phyloP scores from a whole-genome alignment of 352 stramenopile genomes.

The Pythium folliculosum region DNA sequence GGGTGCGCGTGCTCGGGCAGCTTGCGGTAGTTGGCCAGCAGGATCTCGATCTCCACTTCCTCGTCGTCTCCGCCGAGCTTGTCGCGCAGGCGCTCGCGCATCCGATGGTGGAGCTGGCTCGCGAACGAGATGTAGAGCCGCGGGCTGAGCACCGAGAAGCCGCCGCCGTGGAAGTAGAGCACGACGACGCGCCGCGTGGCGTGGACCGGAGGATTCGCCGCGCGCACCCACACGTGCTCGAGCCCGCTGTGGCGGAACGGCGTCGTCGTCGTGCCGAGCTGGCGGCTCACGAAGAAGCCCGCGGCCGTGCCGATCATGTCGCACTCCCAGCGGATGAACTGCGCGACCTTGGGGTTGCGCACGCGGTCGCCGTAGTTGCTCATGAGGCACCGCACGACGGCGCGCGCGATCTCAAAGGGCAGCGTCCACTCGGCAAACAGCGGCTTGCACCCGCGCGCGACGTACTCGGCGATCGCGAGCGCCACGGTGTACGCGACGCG shows the following conservation, averaged over 20 bases:
- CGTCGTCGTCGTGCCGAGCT: conserved; percentile 13
- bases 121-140: conserved; percentile 44
- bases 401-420: conserved; percentile 27
- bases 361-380: conserved; percentile 17
- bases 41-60: conserved; percentile 39
- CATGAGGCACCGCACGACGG: conserved; percentile 21
- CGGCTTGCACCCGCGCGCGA: conserved; percentile 26
- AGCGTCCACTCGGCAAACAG: conserved; percentile 29
- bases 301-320: conserved; percentile 10
- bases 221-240: conserved; percentile 30
- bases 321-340: conserved; percentile 18
- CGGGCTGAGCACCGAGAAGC: conserved; percentile 46
- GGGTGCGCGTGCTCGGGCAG: conserved; percentile 24
- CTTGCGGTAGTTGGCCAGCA: conserved; percentile 36
- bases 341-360: conserved; percentile 11
- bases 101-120: conserved; percentile 24
- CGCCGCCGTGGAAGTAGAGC: conserved; percentile 58
- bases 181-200: conserved; percentile 35
- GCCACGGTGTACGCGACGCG: conserved; percentile 16
- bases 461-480: conserved; percentile 20
- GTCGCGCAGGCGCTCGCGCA: conserved; percentile 26
- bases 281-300: conserved; percentile 11
- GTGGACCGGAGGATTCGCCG: background rate
- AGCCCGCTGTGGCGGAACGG: conserved; percentile 23
- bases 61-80: conserved; percentile 32